phyloP scores from a whole-genome alignment of 306 rosid species.

The Prunus mira region DNA sequence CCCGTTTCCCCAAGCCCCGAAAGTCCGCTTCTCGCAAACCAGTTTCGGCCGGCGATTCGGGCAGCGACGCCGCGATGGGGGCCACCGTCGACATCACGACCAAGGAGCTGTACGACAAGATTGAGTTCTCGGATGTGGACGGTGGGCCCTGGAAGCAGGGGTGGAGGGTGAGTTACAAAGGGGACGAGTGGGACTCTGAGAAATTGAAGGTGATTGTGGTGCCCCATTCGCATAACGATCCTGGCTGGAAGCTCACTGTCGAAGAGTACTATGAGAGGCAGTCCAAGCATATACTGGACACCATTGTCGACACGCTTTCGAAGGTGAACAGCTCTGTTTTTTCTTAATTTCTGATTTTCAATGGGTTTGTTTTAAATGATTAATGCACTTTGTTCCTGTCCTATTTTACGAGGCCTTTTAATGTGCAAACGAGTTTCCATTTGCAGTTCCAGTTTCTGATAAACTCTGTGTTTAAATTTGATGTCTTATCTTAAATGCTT shows the following conservation, averaged over 20 bases:
- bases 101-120: conserved; percentile 71
- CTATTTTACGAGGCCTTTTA: too few relatives aligned
- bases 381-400: not conserved
- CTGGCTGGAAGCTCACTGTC: conserved; percentile 96
- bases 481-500: too few relatives aligned
- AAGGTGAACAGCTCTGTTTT: conserved; percentile 41
- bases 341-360: not conserved
- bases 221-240: conserved; percentile 98
- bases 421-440: too few relatives aligned
- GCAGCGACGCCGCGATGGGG: conserved; percentile 20
- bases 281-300: conserved; percentile 80
- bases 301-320: conserved; percentile 75
- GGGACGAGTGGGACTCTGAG: conserved; percentile 93
- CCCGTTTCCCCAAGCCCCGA: conserved; percentile 34
- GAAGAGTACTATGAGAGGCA: conserved; percentile 86
- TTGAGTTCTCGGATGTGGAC: conserved; percentile 73
- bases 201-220: conserved; percentile 83
- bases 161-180: conserved; percentile 77
- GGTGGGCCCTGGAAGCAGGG: conserved; percentile 99
- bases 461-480: too few relatives aligned
- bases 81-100: conserved; percentile 81
- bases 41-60: not conserved
- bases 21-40: conserved; percentile 47
- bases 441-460: not conserved
- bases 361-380: not conserved